Evolutionary conservation across 2,329 filamentous ascomycete genomes (phyloP).

Genomic region (Aspergillus sclerotialis): DNA sequence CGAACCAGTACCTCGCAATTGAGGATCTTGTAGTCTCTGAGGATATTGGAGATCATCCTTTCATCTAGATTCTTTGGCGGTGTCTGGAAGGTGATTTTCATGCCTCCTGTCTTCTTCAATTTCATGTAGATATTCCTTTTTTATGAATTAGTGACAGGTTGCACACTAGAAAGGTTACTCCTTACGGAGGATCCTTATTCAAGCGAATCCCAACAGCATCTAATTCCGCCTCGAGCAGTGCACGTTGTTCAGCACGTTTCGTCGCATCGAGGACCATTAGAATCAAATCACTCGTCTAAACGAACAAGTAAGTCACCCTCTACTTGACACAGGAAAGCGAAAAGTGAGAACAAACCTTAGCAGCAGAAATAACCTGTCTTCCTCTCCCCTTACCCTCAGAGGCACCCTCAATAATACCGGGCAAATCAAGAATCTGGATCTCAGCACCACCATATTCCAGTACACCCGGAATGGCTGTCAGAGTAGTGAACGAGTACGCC

Average conservation of each 20-base stretch:
- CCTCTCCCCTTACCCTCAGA: slow-evolving; percentile 93
- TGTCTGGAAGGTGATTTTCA: slow-evolving; percentile 94
- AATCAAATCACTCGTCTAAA: slow-evolving; percentile 81
- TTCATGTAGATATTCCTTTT: slow-evolving; percentile 93
- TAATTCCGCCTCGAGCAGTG: slow-evolving; percentile 81
- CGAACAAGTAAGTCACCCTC: slow-evolving; percentile 1
- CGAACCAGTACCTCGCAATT: slow-evolving; percentile 95
- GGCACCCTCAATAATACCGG: slow-evolving; percentile 96
- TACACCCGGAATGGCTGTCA: slow-evolving; percentile 95
- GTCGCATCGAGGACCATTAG: slow-evolving; percentile 97
- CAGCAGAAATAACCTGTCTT: slow-evolving; percentile 91
- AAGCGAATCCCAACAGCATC: slow-evolving; percentile 92
- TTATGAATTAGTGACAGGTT: neutral
- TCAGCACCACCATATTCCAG: slow-evolving; percentile 96
- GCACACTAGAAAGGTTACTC: neutral
- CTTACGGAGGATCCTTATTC: slow-evolving; percentile 83
- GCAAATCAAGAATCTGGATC: slow-evolving; percentile 94
- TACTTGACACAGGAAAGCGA: neutral
- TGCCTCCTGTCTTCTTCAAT: slow-evolving; percentile 87
- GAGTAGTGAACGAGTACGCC: slow-evolving; percentile 92
- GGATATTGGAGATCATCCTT: slow-evolving; percentile 96
- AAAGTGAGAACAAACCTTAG: slow-evolving; percentile 58
- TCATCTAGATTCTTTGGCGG: slow-evolving; percentile 90
- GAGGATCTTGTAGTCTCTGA: slow-evolving; percentile 96
- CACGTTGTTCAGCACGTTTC: slow-evolving; percentile 88